These are phyloP conservation scores for Prunella vulgaris DNA, from an alignment of 257 asterid species.

Conservation along the genomic window DNA sequence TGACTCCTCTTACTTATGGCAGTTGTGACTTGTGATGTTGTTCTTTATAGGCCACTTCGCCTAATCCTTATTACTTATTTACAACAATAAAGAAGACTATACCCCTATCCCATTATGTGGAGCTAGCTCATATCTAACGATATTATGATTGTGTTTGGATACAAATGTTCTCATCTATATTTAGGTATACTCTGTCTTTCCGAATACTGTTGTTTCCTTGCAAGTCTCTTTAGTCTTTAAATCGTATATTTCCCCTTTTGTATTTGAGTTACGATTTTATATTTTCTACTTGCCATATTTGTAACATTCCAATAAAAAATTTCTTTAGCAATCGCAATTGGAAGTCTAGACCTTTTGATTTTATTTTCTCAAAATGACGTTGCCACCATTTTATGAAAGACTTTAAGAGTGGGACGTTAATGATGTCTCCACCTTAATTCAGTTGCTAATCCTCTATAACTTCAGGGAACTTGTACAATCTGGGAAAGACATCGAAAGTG, in stretches of 20 bases:
- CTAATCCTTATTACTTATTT: background rate
- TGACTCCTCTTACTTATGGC: background rate
- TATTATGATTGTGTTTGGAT: background rate
- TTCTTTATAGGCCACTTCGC: constrained; percentile 10
- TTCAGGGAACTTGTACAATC: constrained; percentile 88
- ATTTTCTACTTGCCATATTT: background rate
- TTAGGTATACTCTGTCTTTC: background rate
- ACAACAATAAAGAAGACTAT: background rate
- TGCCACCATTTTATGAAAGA: background rate
- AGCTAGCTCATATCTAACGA: background rate
- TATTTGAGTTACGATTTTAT: background rate
- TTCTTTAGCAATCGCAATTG: background rate
- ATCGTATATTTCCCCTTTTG: background rate
- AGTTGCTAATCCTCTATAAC: background rate
- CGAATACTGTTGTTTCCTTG: background rate
- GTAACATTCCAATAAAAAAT: background rate
- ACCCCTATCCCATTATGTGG: background rate
- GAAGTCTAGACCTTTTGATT: background rate
- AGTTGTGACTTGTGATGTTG: background rate
- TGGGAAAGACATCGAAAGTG: constrained; percentile 87
- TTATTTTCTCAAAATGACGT: constrained; percentile 1
- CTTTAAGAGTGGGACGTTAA: constrained; percentile 8
- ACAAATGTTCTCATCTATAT: background rate
- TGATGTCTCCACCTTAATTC: background rate
- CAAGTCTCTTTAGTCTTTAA: background rate